Evolutionary conservation across 2,329 filamentous ascomycete genomes (phyloP), one percentile per base, ranked within the genome.

Genomic region (Davidsoniella virescens): DNA sequence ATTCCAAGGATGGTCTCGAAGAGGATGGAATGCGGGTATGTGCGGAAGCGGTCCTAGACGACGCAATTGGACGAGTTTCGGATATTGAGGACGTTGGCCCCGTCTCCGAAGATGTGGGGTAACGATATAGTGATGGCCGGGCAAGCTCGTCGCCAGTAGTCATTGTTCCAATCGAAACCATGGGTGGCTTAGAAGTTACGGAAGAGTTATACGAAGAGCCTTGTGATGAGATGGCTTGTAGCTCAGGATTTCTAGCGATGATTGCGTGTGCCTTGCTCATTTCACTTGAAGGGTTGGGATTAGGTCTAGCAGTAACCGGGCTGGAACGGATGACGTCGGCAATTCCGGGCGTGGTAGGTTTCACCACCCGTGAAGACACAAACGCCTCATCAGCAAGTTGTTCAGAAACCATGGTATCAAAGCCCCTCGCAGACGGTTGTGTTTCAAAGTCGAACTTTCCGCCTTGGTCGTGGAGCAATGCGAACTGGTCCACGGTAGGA

Each of bases 401-500:
- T 59, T 87, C 79, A 0, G 82, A 77, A 7, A 92, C 76, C 54
- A 78, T 73, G 59, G 84, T 76, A 29, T 73, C 78, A 14, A 86
- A 63, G 49, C 73, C 70, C 16, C 71, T 70, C 29, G 74, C 64
- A 9, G 69, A 63, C 38, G 67, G 64, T n/a, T 70, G 62, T 12
- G 70, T 66, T 53, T 85, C 81, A 61, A 95, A 95, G 50, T 90
- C 81, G 58, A 95, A 95, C 53, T 86, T 88, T 54, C 77, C 67
- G 2, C 84, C 84, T 54, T 84, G 77, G 55, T 96, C 87, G 57
- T 94, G 87, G 42, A 95, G 68, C 16, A 98, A 70, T 2, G 90
- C 82, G 60, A 98, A 98, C 57, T 96, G 86, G 59, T 96, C 88
- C 20, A 98, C 70, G 5, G 86, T 88, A 0, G 92, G 92, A 57